Evolutionary conservation across 2,329 filamentous ascomycete species (phyloP).

Genomic region (Colletotrichum sp.): DNA sequence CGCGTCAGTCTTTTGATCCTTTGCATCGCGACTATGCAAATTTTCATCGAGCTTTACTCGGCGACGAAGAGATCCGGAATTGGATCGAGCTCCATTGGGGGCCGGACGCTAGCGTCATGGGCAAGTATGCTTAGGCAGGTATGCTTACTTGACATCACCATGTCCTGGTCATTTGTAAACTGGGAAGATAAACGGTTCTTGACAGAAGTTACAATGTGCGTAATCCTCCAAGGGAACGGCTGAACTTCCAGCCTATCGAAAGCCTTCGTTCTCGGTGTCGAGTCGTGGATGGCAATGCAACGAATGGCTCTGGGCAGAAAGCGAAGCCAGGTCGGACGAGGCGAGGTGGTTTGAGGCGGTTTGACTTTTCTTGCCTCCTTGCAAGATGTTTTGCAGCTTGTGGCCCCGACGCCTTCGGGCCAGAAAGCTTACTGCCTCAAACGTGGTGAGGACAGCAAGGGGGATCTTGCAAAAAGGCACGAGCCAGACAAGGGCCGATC

Average conservation of each 20-base stretch:
- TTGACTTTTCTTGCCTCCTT: constrained; percentile 1
- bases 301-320: neutral
- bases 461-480: neutral
- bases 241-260: neutral
- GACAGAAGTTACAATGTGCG: neutral
- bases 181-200: neutral
- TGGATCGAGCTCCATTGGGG: neutral
- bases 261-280: neutral
- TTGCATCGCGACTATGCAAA: neutral
- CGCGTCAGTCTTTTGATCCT: neutral
- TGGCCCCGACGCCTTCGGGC: neutral
- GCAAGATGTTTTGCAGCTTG: constrained; percentile 2
- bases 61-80: neutral
- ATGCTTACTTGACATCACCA: neutral
- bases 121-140: neutral
- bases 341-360: constrained; percentile 3
- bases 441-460: neutral
- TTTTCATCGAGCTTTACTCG: neutral
- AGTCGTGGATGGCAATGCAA: neutral
- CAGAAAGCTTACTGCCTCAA: constrained; percentile 10
- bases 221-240: neutral
- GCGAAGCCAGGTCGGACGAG: neutral
- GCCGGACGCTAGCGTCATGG: neutral
- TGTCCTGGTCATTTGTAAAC: neutral
- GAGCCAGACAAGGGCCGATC: constrained; percentile 6